Conservation (phyloP, 805 yeast genomes). For the Candida nitratophila region DNA sequence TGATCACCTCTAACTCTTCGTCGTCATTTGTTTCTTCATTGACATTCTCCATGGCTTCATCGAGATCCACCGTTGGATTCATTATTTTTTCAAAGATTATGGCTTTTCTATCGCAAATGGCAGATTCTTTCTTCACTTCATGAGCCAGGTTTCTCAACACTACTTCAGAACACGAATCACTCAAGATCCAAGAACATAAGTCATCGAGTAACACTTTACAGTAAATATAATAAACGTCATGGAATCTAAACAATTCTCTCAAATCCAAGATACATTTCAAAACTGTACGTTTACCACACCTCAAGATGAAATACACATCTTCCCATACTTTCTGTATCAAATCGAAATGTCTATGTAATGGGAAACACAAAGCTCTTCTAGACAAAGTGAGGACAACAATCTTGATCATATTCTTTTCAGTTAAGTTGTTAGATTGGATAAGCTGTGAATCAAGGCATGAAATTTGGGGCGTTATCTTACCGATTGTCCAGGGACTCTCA, state of each 20-base stretch:
- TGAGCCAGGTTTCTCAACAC: constrained; percentile 58
- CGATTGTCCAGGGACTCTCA: constrained; percentile 93
- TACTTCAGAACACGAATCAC: constrained; percentile 51
- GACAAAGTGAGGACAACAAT: constrained; percentile 54
- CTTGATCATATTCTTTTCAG: constrained; percentile 34
- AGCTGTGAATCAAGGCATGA: constrained; percentile 61
- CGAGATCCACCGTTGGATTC: constrained; percentile 15
- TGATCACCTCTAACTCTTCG: constrained; percentile 37
- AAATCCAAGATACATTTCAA: constrained; percentile 52
- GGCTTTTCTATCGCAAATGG: constrained; percentile 32
- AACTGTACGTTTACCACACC: constrained; percentile 64
- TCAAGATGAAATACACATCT: constrained; percentile 58
- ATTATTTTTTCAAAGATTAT: constrained; percentile 50
- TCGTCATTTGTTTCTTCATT: constrained; percentile 31
- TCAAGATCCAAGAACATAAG: constrained; percentile 64
- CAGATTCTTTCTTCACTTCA: constrained; percentile 45
- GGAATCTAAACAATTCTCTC: constrained; percentile 71
- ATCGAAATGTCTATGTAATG: constrained; percentile 67
- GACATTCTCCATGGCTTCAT: constrained; percentile 28
- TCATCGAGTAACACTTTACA: constrained; percentile 74
- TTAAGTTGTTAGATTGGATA: constrained; percentile 25
- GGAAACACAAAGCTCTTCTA: constrained; percentile 71
- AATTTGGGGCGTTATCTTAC: constrained; percentile 76
- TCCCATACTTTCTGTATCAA: constrained; percentile 61
- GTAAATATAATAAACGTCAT: constrained; percentile 80